A percentile compares a stretch with the other conserved stretches of the same genome.
Evolutionary conservation across 345 rosid species (phyloP).

Genomic region (Barbarea vulgaris): DNA sequence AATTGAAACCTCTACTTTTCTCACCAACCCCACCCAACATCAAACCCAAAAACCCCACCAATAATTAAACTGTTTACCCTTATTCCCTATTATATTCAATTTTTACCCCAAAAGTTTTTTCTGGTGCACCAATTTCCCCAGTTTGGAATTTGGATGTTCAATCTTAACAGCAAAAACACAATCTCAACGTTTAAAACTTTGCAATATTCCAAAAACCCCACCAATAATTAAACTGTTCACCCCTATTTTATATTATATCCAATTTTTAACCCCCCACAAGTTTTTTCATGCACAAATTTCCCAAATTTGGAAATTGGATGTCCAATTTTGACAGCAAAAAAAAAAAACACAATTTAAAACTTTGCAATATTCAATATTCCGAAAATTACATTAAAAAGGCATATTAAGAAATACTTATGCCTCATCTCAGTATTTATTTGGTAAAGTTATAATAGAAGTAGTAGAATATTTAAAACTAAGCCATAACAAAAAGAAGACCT

Average conservation of each 20-base stretch:
- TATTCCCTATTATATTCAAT: not conserved
- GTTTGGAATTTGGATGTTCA: not conserved
- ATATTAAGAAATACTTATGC: slow-evolving; percentile 14
- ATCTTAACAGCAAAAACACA: not conserved
- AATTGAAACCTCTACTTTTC: slow-evolving; percentile 28
- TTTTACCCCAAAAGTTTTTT: not conserved
- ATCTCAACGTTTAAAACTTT: not conserved
- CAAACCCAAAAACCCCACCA: slow-evolving; percentile 28
- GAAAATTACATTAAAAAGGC: slow-evolving; percentile 1
- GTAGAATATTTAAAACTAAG: not conserved
- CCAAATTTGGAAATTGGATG: not conserved
- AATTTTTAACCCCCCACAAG: not conserved
- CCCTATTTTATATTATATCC: not conserved
- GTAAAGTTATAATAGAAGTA: not conserved
- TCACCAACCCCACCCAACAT: slow-evolving; percentile 31
- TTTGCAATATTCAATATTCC: not conserved
- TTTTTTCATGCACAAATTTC: not conserved
- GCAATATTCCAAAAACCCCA: not conserved
- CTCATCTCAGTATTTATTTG: slow-evolving; percentile 9
- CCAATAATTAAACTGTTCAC: not conserved
- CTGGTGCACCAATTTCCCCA: not conserved
- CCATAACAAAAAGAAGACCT: not conserved
- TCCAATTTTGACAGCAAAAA: not conserved
- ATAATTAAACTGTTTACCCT: not conserved
- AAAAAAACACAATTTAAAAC: not conserved